Base-by-base conservation (phyloP, 2,329 filamentous ascomycete genomes). In the Aspergillus fischeri region DNA sequence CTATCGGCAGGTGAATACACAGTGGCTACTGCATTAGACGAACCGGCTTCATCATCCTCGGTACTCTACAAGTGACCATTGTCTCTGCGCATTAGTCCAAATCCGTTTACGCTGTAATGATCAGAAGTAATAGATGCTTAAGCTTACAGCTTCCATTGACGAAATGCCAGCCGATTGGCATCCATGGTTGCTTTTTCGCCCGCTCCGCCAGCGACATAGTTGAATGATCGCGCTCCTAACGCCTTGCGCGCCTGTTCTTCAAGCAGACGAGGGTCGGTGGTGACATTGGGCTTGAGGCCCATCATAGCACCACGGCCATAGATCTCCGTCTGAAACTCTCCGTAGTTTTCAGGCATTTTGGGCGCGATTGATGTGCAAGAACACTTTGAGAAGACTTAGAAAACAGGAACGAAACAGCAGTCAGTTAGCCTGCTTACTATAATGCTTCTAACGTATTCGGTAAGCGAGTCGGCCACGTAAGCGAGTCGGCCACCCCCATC, bases 121-220 rank as follows among this genome's bases (percentile, higher is more conserved):
- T 9, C 7, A 10, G n/a, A 42, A 48, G 3, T 17, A n/a, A 2
- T 21, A 28, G 10, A 53, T 21, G 25, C 21, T 20, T 49, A 49
- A 49, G 60, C 67, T 56, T 66, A 75, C 75, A 74, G 51, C 66
- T 77, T 78, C 76, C 76, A 80, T 58, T 81, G 78, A 44, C 78
- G 73, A 60, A 87, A 86, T 1, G 83, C 83, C 21, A 82, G 72
- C 7, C 80, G 77, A 64, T 86, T 86, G 47, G 83, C 82, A 52
- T 83, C 80, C 77, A 85, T 82, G 0, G 86, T 88, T 2, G 83
- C 78, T 41, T 80, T 77, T 63, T 86, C 83, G 2, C 85, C 84
- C 0, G 85, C 85, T 6, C 83, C 84, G n/a, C 85, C 84, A 17
- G 79, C 75, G 25, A 87, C 80, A 71, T 88, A 88, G 60, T 82